phyloP scores from a whole-genome alignment of 2,329 filamentous ascomycete genomes.

The Penicillium polonicum region DNA sequence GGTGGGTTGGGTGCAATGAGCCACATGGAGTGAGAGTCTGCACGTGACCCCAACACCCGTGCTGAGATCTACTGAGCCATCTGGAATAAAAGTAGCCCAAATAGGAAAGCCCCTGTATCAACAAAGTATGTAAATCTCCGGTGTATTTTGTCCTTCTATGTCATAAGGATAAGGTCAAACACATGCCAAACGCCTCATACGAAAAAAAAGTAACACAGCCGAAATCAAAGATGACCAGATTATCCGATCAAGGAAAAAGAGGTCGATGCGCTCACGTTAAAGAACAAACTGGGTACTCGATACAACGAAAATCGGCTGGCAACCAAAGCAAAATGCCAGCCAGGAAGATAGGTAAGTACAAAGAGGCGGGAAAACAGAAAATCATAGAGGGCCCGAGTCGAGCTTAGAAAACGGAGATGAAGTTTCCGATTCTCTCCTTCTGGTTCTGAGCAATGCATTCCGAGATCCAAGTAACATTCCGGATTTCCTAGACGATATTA shows the following conservation, averaged over 20 bases:
- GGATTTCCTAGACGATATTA: conserved; percentile 73
- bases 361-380: conserved; percentile 11
- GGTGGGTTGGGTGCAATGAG: neutral
- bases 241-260: conserved; percentile 14
- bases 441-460: conserved; percentile 99
- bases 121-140: neutral
- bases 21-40: neutral
- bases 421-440: conserved; percentile 98
- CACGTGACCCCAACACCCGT: neutral
- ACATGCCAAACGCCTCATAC: conserved; percentile 29
- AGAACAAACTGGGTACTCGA: conserved; percentile 36
- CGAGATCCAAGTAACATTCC: conserved; percentile 99
- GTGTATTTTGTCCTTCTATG: conserved; percentile 29
- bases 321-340: conserved; percentile 17
- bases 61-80: neutral
- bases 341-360: conserved; percentile 22
- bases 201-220: conserved; percentile 17
- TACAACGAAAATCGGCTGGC: conserved; percentile 21
- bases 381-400: conserved; percentile 9
- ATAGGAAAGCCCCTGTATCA: neutral
- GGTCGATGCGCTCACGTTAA: conserved; percentile 33
- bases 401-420: conserved; percentile 89
- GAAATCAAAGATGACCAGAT: conserved; percentile 20
- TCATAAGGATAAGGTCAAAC: conserved; percentile 24
- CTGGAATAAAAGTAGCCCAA: neutral